These are phyloP conservation scores for Pseudogymnoascus verrucosus DNA, from an alignment of 2,329 filamentous ascomycete species.

Conservation along the genomic window DNA sequence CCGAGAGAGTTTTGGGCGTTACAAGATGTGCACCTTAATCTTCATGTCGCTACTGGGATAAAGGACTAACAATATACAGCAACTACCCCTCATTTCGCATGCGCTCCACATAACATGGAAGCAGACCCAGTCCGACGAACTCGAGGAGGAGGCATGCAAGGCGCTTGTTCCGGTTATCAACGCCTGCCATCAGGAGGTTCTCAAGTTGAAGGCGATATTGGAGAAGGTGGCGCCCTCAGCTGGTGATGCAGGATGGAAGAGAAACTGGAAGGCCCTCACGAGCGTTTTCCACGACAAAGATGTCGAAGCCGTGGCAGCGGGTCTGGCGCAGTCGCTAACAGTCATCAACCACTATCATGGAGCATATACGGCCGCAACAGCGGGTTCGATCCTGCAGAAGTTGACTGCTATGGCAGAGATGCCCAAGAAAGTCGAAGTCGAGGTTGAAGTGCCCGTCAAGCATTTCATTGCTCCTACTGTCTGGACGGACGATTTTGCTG, in stretches of 20 bases:
- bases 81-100: constrained; percentile 4
- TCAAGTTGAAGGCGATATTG: not conserved
- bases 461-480: constrained; percentile 2
- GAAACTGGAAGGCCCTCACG: not conserved
- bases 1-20: not conserved
- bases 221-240: not conserved
- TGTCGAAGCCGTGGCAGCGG: not conserved
- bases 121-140: not conserved
- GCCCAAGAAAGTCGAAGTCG: not conserved
- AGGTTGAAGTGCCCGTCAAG: not conserved
- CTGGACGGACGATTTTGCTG: not conserved
- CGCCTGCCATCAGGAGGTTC: not conserved
- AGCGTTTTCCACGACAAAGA: not conserved
- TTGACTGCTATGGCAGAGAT: not conserved
- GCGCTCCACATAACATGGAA: not conserved
- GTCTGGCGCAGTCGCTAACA: not conserved
- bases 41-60: not conserved
- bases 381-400: not conserved
- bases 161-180: not conserved
- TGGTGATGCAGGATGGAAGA: not conserved
- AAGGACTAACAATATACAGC: not conserved
- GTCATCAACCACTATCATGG: not conserved
- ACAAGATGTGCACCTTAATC: not conserved
- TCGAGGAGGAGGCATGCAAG: not conserved
- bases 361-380: not conserved